Conservation (phyloP, 768 basidiomycete species). For the Lyophyllum decastes region DNA sequence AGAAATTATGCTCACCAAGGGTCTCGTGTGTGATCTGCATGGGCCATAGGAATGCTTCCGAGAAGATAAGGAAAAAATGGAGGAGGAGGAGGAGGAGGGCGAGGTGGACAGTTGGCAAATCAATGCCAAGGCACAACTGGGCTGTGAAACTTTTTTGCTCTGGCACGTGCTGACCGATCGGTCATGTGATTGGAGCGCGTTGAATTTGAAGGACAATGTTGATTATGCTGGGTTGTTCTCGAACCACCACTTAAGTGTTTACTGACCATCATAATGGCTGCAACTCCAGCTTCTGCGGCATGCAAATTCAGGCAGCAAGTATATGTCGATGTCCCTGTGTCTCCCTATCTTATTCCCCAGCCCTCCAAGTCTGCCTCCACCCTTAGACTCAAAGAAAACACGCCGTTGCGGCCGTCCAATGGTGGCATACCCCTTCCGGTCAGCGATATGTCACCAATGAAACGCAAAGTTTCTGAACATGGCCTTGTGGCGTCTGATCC, state of each 20-base stretch:
- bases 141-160: constrained; percentile 32
- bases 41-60: constrained; percentile 57
- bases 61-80: constrained; percentile 17
- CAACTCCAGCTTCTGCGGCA: constrained; percentile 21
- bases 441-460: constrained; percentile 29
- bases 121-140: constrained; percentile 8
- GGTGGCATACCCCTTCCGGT: constrained; percentile 18
- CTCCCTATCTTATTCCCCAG: constrained; percentile 36
- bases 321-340: constrained; percentile 62
- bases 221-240: background rate
- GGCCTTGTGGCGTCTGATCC: constrained; percentile 24
- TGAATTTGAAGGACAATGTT: constrained; percentile 10
- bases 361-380: background rate
- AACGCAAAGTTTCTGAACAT: constrained; percentile 51
- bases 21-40: constrained; percentile 92
- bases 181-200: constrained; percentile 35
- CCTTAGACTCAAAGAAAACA: constrained; percentile 45
- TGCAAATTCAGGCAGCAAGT: constrained; percentile 42
- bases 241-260: no score
- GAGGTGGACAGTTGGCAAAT: constrained; percentile 8
- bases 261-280: constrained; percentile 24
- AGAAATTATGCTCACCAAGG: constrained; percentile 64
- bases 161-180: constrained; percentile 25
- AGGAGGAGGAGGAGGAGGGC: constrained; percentile 1
- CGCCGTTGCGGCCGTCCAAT: constrained; percentile 30